These are phyloP conservation scores for Calophaca sinica DNA, from an alignment of 306 rosid genomes.

Conservation along the genomic window DNA sequence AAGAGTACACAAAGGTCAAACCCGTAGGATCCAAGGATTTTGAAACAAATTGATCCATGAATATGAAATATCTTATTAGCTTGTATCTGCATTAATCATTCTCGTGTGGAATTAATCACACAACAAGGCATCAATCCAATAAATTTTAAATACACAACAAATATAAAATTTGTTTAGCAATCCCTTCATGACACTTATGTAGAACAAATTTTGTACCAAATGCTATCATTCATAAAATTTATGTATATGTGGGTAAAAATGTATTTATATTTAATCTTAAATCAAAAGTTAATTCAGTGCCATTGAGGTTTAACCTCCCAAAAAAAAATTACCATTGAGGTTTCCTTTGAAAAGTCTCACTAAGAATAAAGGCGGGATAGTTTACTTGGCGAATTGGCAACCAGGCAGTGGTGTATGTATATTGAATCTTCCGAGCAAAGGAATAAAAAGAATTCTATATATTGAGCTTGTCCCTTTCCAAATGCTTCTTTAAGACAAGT, in stretches of 20 bases:
- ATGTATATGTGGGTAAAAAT: background rate
- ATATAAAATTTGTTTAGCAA: background rate
- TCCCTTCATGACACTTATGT: no score
- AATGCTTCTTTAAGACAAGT: slow-evolving; percentile 28
- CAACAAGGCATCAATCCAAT: background rate
- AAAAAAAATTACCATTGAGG: background rate
- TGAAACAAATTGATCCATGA: no score
- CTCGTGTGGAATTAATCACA: background rate
- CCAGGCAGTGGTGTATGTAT: background rate
- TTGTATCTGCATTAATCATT: background rate
- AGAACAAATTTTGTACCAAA: no score
- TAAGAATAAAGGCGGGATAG: background rate
- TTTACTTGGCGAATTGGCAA: slow-evolving; percentile 33
- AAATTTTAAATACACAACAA: background rate
- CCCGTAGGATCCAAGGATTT: background rate
- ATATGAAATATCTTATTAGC: background rate
- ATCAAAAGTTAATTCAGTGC: background rate
- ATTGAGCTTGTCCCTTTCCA: slow-evolving; percentile 20
- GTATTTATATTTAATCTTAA: background rate
- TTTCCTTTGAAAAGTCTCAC: background rate
- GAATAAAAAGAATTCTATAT: background rate
- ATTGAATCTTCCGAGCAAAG: slow-evolving; percentile 39
- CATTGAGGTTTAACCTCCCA: no score
- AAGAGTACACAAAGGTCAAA: background rate
- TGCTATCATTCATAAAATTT: no score